These are phyloP conservation scores for Picea sitchensis DNA, from an alignment of 75 land plant species.

Conservation along the genomic window DNA sequence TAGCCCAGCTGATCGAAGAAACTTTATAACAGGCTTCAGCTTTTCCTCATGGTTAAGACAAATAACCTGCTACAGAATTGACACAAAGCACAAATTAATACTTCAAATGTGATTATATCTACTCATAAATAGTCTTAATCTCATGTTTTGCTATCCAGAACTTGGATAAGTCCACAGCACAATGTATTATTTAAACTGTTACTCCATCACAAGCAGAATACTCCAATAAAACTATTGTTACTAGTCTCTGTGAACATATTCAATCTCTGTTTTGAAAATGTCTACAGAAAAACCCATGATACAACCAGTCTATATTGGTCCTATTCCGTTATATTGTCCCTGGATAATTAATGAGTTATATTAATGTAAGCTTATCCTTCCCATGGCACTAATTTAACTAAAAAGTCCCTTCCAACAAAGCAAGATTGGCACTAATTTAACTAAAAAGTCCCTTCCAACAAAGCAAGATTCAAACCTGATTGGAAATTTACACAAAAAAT, in stretches of 20 bases:
- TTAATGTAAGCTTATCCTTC: too few species aligned
- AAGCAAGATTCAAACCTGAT: too few species aligned
- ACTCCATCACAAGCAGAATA: not conserved
- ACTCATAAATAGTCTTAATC: not conserved
- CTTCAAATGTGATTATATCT: not conserved
- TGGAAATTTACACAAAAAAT: too few species aligned
- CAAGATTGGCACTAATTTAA: too few species aligned
- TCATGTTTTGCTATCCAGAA: not conserved
- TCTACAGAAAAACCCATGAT: too few species aligned
- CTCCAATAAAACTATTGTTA: not conserved
- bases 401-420: too few species aligned
- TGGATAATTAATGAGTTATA: too few species aligned
- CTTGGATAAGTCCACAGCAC: not conserved
- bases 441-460: too few species aligned
- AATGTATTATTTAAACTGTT: not conserved
- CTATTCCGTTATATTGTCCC: too few species aligned
- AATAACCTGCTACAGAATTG: slow-evolving; percentile 20
- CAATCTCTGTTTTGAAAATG: not conserved
- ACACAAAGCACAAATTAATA: not conserved
- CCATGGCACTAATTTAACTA: too few species aligned
- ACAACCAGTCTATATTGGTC: too few species aligned
- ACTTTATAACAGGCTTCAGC: slow-evolving; percentile 26
- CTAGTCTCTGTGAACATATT: not conserved
- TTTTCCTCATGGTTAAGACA: slow-evolving; percentile 36
- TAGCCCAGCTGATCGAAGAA: slow-evolving; percentile 17